These are phyloP conservation scores for Bothriochloa decipiens DNA, from an alignment of 176 grass and related monocot genomes.

Conservation along the genomic window DNA sequence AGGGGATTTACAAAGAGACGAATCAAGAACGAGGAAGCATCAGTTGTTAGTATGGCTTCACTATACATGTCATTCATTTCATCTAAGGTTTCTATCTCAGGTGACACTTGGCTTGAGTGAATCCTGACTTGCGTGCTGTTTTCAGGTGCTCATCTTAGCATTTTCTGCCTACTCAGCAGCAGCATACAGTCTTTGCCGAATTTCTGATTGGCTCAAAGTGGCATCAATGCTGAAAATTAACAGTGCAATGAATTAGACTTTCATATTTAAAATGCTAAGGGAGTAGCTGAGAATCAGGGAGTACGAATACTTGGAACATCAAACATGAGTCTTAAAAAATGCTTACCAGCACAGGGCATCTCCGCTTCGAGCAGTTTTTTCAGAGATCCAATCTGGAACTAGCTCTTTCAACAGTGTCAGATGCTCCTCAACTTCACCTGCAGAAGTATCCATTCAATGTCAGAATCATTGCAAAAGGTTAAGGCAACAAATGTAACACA, in stretches of 20 bases:
- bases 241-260: background rate
- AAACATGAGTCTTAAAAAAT: background rate
- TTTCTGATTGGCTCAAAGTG: conserved; percentile 50
- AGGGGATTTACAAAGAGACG: background rate
- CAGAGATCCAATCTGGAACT: conserved; percentile 83
- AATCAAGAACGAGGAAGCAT: background rate
- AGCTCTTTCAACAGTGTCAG: conserved; percentile 69
- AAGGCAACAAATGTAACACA: background rate
- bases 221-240: conserved; percentile 31
- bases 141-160: background rate
- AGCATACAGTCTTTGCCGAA: conserved; percentile 62
- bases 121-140: background rate
- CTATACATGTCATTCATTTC: conserved; percentile 24
- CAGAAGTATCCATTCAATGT: conserved; percentile 23
- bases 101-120: background rate
- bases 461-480: background rate
- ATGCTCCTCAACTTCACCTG: conserved; percentile 82
- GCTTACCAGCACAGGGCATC: conserved; percentile 68
- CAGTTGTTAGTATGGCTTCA: conserved; percentile 21
- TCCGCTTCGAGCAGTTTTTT: conserved; percentile 52
- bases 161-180: conserved; percentile 41
- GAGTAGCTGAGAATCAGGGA: background rate
- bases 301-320: background rate
- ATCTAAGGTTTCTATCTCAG: background rate
- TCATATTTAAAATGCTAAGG: background rate